phyloP scores from a whole-genome alignment of 2,329 filamentous ascomycete species.

The Penicillium frequentans region DNA sequence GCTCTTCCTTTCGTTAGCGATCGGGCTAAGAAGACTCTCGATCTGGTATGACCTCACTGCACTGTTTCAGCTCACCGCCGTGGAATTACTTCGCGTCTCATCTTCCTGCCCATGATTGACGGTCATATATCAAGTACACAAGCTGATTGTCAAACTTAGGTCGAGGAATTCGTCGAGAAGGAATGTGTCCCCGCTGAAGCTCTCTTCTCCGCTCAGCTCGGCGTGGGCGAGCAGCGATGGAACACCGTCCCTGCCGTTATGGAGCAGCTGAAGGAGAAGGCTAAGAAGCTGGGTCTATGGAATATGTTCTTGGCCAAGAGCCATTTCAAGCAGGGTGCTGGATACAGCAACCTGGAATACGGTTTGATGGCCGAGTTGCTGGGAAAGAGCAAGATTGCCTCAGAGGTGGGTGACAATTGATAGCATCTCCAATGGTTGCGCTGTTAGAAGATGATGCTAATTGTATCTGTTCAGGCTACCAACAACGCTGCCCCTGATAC shows the following conservation, averaged over 20 bases:
- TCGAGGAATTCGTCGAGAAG: constrained; percentile 95
- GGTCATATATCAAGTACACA: neutral
- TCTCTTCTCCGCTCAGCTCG: constrained; percentile 77
- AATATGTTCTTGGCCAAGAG: constrained; percentile 97
- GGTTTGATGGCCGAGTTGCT: constrained; percentile 96
- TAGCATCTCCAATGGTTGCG: neutral
- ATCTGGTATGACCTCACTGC: constrained; percentile 54
- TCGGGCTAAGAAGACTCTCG: constrained; percentile 77
- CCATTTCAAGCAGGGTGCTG: constrained; percentile 93
- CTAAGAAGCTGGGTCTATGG: constrained; percentile 83
- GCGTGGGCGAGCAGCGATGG: constrained; percentile 75
- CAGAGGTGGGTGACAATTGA: constrained; percentile 55
- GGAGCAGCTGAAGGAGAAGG: constrained; percentile 85
- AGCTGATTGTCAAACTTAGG: constrained; percentile 44
- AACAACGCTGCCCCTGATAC: constrained; percentile 92
- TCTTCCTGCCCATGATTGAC: no score
- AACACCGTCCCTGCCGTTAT: constrained; percentile 75
- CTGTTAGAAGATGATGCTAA: neutral
- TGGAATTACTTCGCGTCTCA: neutral
- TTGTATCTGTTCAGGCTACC: constrained; percentile 56
- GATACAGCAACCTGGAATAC: constrained; percentile 94
- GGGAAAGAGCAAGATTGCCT: constrained; percentile 79
- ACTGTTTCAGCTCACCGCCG: neutral
- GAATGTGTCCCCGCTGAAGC: constrained; percentile 87
- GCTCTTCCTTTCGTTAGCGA: constrained; percentile 72